Evolutionary conservation across 164 flowering plant genomes (phyloP).

Genomic region (Cinnamomum micranthum): DNA sequence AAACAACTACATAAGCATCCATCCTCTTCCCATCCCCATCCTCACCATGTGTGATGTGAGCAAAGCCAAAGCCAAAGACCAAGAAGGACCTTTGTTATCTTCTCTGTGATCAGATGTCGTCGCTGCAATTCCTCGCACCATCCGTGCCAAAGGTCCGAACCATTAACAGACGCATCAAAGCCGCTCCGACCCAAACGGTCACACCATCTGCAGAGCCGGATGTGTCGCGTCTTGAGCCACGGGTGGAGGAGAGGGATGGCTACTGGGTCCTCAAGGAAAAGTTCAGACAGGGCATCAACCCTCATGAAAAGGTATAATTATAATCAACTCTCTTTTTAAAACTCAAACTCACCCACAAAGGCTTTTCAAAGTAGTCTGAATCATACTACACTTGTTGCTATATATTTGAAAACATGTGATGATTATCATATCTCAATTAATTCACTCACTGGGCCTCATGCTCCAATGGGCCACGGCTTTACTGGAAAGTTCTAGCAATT

Average conservation of each 20-base stretch:
- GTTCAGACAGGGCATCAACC: conserved; percentile 73
- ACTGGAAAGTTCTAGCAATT: no score
- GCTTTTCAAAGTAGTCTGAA: no score
- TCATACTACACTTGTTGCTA: no score
- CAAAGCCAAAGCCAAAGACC: no score
- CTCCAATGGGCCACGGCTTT: no score
- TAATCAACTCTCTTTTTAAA: no score
- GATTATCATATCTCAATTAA: no score
- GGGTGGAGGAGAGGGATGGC: conserved; percentile 80
- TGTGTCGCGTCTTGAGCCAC: conserved; percentile 64
- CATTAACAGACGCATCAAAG: neutral
- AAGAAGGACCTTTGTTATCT: neutral
- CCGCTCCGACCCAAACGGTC: conserved; percentile 1
- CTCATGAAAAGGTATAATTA: conserved; percentile 54
- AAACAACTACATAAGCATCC: neutral
- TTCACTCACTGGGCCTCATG: no score
- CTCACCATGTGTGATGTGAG: no score
- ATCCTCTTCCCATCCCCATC: neutral
- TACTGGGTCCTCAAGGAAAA: conserved; percentile 82
- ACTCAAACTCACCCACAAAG: no score
- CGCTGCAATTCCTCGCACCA: conserved; percentile 18
- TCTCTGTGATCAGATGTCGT: conserved; percentile 3
- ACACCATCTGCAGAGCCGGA: conserved; percentile 18
- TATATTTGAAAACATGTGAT: no score
- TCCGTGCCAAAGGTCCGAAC: conserved; percentile 6